Conservation (phyloP, 495 filamentous ascomycete species). For the Clohesyomyces aquaticus region DNA sequence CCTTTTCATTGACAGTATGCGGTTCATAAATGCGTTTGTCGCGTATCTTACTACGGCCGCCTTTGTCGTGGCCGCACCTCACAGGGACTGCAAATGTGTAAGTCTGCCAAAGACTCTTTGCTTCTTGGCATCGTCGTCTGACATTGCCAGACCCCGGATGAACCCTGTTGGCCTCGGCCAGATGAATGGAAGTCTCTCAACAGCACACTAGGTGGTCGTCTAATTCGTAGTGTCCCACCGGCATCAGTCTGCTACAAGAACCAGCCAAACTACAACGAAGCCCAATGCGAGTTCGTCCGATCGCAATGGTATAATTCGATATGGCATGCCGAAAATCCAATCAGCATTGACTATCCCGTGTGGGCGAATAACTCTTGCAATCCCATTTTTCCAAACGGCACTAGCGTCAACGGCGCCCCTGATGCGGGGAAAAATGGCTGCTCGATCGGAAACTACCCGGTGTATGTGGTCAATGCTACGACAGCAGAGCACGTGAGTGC, state of each 20-base stretch:
- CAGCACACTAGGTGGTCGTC: slow-evolving; percentile 19
- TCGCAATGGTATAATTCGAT: slow-evolving; percentile 38
- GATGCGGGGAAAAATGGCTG: slow-evolving; percentile 46
- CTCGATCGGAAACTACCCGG: slow-evolving; percentile 61
- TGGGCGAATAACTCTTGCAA: slow-evolving; percentile 39
- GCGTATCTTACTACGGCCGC: slow-evolving; percentile 3
- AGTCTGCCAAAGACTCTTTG: not conserved
- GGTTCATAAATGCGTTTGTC: not conserved
- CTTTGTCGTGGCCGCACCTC: not conserved
- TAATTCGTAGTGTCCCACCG: slow-evolving; percentile 29
- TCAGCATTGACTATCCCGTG: slow-evolving; percentile 36
- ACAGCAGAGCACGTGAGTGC: slow-evolving; percentile 60
- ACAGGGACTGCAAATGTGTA: slow-evolving; percentile 25
- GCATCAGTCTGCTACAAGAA: slow-evolving; percentile 35
- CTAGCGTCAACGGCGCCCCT: slow-evolving; percentile 32
- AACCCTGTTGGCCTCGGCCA: slow-evolving; percentile 33
- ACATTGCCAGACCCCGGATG: slow-evolving; percentile 24
- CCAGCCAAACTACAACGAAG: slow-evolving; percentile 29
- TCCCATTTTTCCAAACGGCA: slow-evolving; percentile 37
- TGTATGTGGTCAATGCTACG: slow-evolving; percentile 63
- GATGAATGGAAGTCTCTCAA: slow-evolving; percentile 34
- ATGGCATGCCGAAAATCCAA: slow-evolving; percentile 34
- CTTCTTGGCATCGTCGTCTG: not conserved
- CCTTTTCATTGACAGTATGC: not conserved
- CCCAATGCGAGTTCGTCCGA: slow-evolving; percentile 21